Conservation (phyloP, 1,139 yeast species). For the Meyerozyma guilliermondii region DNA sequence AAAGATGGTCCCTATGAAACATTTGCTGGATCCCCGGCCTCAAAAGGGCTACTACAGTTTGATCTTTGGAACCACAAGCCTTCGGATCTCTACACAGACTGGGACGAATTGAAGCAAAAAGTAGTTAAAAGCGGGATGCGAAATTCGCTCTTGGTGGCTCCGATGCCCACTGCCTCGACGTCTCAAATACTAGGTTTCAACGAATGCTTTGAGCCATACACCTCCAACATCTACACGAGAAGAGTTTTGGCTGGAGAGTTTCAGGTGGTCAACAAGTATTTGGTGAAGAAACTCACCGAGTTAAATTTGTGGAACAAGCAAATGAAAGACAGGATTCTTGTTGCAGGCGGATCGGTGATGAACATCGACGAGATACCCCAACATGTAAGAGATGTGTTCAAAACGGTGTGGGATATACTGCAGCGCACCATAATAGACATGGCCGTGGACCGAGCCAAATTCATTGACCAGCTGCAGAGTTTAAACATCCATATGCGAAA, state of each 20-base stretch:
- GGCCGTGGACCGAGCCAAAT: conserved; percentile 60
- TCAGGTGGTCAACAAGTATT: conserved; percentile 55
- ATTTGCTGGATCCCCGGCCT: conserved; percentile 55
- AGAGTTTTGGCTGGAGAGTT: conserved; percentile 60
- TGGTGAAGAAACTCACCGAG: conserved; percentile 49
- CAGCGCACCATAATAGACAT: conserved; percentile 53
- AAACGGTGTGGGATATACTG: conserved; percentile 59
- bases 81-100: conserved; percentile 47
- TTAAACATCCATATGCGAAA: conserved; percentile 51
- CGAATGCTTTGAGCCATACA: conserved; percentile 61
- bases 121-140: conserved; percentile 46
- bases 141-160: conserved; percentile 58
- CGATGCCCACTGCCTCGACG: conserved; percentile 65
- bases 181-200: conserved; percentile 58
- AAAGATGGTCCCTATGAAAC: conserved; percentile 45
- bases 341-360: conserved; percentile 54
- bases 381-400: conserved; percentile 47
- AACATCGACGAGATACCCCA: conserved; percentile 46
- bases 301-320: conserved; percentile 52
- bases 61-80: conserved; percentile 59
- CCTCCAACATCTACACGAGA: conserved; percentile 55
- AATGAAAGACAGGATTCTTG: conserved; percentile 48
- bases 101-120: conserved; percentile 47
- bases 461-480: conserved; percentile 57
- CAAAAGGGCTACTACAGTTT: conserved; percentile 51